phyloP scores from a whole-genome alignment of 805 yeast species.

The Grigorovia humatica region DNA sequence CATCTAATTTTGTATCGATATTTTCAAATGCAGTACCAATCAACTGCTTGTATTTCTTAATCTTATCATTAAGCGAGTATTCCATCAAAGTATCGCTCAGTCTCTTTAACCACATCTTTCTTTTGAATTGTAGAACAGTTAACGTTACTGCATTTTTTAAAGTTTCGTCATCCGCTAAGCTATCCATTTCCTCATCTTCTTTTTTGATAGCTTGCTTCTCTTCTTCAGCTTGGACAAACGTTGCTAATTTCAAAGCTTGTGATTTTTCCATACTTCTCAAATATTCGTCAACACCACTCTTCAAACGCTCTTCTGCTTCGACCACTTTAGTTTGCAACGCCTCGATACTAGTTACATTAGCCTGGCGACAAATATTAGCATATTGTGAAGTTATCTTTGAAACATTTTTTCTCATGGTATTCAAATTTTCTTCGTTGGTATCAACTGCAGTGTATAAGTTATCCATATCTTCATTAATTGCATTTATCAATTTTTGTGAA shows the following conservation, averaged over 20 bases:
- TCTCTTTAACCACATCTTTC: conserved; percentile 34
- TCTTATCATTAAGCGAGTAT: conserved; percentile 39
- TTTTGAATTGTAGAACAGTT: conserved; percentile 41
- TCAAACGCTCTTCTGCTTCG: not conserved
- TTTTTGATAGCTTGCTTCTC: conserved; percentile 5
- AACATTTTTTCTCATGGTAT: not conserved
- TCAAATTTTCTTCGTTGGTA: not conserved
- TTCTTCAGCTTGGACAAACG: conserved; percentile 48
- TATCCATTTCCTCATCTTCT: not conserved
- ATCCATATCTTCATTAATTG: conserved; percentile 3
- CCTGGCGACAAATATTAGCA: not conserved
- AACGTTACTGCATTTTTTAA: conserved; percentile 31
- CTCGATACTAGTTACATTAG: not conserved
- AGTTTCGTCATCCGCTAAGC: conserved; percentile 5
- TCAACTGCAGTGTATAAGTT: not conserved
- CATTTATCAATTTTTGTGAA: conserved; percentile 1
- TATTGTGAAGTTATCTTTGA: not conserved
- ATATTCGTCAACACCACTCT: not conserved
- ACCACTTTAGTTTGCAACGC: not conserved
- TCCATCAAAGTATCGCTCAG: conserved; percentile 41
- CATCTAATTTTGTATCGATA: conserved; percentile 72
- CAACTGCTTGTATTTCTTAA: conserved; percentile 70
- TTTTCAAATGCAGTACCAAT: conserved; percentile 72
- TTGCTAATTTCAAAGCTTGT: conserved; percentile 53
- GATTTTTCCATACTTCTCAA: conserved; percentile 42